These are phyloP conservation scores for Anthracocystis setariae DNA, from an alignment of 1,284 basidiomycete species.

Conservation along the genomic window DNA sequence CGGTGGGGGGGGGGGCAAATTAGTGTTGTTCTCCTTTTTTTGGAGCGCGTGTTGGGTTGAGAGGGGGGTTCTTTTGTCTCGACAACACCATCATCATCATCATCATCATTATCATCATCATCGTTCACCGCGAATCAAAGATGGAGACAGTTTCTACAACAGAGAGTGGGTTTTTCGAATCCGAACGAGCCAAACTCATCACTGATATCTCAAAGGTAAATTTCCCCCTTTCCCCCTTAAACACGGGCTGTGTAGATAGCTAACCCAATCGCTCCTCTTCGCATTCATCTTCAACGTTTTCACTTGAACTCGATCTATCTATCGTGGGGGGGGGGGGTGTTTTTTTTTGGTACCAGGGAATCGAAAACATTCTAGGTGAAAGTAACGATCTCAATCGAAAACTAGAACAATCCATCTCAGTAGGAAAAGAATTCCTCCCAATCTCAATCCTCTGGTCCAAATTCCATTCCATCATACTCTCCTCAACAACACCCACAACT, in stretches of 20 bases:
- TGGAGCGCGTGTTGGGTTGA: too few species aligned
- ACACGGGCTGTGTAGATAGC: too few species aligned
- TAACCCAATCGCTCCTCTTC: too few species aligned
- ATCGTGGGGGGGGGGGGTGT: too few species aligned
- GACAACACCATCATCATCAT: too few species aligned
- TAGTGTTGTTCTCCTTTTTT: too few species aligned
- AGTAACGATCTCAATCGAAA: constrained; percentile 90
- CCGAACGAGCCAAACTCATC: neutral
- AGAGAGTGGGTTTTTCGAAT: neutral
- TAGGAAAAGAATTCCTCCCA: constrained; percentile 90
- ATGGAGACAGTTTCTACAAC: neutral
- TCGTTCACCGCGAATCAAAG: too few species aligned
- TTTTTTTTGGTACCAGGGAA: too few species aligned
- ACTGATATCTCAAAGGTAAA: constrained; percentile 1
- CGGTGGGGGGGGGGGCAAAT: too few species aligned
- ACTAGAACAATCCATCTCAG: constrained; percentile 87
- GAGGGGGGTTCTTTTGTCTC: too few species aligned
- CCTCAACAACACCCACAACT: constrained; percentile 31
- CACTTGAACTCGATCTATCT: neutral
- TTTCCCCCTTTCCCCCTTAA: neutral
- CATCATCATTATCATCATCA: too few species aligned
- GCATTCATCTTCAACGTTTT: too few species aligned
- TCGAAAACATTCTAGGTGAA: constrained; percentile 85
- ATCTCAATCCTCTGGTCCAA: constrained; percentile 86
- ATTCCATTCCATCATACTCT: constrained; percentile 80